Base-by-base conservation (phyloP, 129 eudicot species). In the Flaveria brownii region DNA sequence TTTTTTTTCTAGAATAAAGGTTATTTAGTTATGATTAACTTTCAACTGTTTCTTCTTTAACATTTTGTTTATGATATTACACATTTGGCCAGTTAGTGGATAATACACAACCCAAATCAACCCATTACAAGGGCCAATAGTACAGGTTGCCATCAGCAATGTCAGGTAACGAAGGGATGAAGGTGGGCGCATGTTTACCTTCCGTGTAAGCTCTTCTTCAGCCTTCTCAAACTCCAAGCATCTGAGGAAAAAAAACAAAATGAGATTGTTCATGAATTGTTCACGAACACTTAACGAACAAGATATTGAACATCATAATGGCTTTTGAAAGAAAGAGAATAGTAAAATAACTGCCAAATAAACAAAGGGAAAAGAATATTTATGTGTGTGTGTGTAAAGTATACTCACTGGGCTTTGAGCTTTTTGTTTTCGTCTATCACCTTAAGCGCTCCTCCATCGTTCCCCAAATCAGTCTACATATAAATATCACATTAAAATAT, bases 361-460 rank as follows among this genome's bases (percentile, higher is more conserved):
- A 18, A 14, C 23, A 33, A 33, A 22, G 22, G 30, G 9, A 49
- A 6, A 62, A 73, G 36, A 4, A 62, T 36, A 36, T 36, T 36
- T 36, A 36, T 36, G 67, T 5, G 67, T 3, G 67, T 3, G 33
- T 7, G 20, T 28, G 30, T 5, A 33, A 77, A 52, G 54, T 22
- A 46, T 26, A 83, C 98, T 88, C 75, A 93, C 98, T 74, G 75
- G 72, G 70, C 72, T 64, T 51, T 92, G 49, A 93, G 92, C 56
- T 67, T 90, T 73, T 76, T 80, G 88, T 93, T 90, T 79, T 88
- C 91, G 57, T 85, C 81, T 43, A 87, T 51, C 71, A 90, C 65
- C 56, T 50, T 81, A 20, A 79, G 67, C 47, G 83, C 78, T 74
- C 87, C 88, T 55, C 86, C 78, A 73, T 85, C 64, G 70, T 83